These are phyloP conservation scores for Hypoxylon fragiforme DNA, from an alignment of 495 filamentous ascomycete species.

Conservation along the genomic window DNA sequence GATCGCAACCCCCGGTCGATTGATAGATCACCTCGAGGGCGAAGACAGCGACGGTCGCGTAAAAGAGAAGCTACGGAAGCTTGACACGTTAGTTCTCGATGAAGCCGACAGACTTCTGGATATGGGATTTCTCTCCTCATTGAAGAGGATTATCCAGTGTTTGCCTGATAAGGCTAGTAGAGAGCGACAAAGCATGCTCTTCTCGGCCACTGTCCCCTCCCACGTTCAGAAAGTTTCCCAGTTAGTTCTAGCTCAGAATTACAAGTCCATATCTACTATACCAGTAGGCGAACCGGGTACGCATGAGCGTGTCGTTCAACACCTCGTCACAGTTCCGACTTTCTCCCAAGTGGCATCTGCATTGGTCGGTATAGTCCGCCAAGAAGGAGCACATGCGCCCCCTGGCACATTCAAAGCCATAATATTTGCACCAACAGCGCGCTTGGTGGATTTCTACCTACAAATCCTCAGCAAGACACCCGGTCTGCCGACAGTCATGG, in stretches of 20 bases:
- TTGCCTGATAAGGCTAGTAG: constrained; percentile 57
- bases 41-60: background rate
- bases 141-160: constrained; percentile 59
- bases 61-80: constrained; percentile 19
- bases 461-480: constrained; percentile 52
- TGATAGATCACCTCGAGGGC: constrained; percentile 56
- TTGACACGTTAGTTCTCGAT: constrained; percentile 65
- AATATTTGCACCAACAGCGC: constrained; percentile 69
- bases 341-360: constrained; percentile 58
- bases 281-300: constrained; percentile 62
- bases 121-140: constrained; percentile 60
- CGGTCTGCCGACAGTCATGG: constrained; percentile 50
- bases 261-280: constrained; percentile 65
- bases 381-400: constrained; percentile 50
- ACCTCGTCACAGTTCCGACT: constrained; percentile 56
- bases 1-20: constrained; percentile 65
- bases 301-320: constrained; percentile 64
- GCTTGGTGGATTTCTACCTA: constrained; percentile 56
- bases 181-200: constrained; percentile 71
- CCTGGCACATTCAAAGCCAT: constrained; percentile 61
- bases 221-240: constrained; percentile 65
- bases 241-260: constrained; percentile 57
- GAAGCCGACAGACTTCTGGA: constrained; percentile 73
- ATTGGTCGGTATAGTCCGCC: constrained; percentile 49
- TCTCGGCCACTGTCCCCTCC: constrained; percentile 68